Base-by-base conservation (phyloP, 2,329 filamentous ascomycete genomes). In the Leptographium radiaticola region DNA sequence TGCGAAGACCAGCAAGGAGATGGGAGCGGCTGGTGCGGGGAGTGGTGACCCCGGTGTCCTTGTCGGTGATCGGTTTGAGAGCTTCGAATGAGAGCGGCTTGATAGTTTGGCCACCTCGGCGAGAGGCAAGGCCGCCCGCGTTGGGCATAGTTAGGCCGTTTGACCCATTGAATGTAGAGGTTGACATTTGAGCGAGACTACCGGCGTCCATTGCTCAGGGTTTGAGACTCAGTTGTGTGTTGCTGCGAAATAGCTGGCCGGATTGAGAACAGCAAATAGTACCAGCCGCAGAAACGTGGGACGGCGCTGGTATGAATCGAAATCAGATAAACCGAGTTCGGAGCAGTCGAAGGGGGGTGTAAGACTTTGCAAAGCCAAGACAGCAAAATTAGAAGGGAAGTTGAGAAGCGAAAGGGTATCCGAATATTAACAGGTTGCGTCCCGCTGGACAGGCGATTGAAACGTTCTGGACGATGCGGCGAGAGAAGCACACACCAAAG, bases 161-260 rank as follows among this genome's bases (percentile, higher is more conserved):
- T 2, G 49, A 75, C 69, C 85, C 76, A 68, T 79, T 73, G 69
- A 87, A 87, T 70, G 84, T 80, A 76, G 84, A 87, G 77, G 89
- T 91, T 75, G 89, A 87, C 91, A 97, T 97, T 80, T 94, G 89
- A 93, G 89, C 86, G 77, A 95, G 88, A 93, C 89, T 89, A 80
- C 91, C 91, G 81, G 91, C 84, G 91, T 95, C 86, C 85, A 94
- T 84, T 62, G 70, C 72, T 77, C 74, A 72, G 65, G 49, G 43
- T 45, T 8, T 13, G 42, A 12, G 13, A 25, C 42, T 20, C 10
- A 13, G 25, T 25, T 18, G 6, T 12, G 42, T 25, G 25, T 16
- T 11, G 25, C 12, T 10, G 25, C 15, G 20, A 16, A 9, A 31
- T 31, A 25, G 15, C 43, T 20, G 30, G 6, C 25, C 43, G 25